Evolutionary conservation across 2,329 filamentous ascomycete species (phyloP).

Genomic region (Scedosporium dehoogii): DNA sequence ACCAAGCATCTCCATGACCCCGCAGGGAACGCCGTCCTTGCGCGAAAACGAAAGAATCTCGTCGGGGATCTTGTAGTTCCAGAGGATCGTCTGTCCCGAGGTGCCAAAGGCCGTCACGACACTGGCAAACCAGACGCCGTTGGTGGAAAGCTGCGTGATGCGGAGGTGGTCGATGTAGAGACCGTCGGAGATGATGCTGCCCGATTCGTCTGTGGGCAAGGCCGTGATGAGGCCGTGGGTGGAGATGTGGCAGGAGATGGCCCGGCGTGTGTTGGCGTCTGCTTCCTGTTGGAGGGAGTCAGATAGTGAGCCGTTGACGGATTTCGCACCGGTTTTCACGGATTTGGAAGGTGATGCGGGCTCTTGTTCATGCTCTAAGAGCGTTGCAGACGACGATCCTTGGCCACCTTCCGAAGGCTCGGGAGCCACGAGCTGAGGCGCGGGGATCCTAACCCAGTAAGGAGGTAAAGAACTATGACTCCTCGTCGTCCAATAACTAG

Average conservation of each 20-base stretch:
- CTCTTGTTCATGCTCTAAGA: conserved; percentile 5
- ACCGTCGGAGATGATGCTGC: conserved; percentile 21
- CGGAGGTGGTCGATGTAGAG: conserved; percentile 39
- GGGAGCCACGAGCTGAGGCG: conserved; percentile 13
- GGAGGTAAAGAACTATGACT: conserved; percentile 43
- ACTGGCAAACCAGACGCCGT: conserved; percentile 47
- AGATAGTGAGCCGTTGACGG: conserved; percentile 13
- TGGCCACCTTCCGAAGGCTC: conserved; percentile 2
- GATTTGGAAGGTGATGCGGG: background rate
- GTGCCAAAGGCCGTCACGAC: conserved; percentile 46
- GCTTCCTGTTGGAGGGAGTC: conserved; percentile 25
- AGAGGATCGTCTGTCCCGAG: conserved; percentile 43
- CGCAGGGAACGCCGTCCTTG: conserved; percentile 46
- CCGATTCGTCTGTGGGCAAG: conserved; percentile 24
- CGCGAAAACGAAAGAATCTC: conserved; percentile 39
- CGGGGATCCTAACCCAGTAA: conserved; percentile 46
- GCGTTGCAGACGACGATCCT: background rate
- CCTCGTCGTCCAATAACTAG: conserved; percentile 41
- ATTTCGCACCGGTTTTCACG: background rate
- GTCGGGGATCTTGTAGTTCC: conserved; percentile 50
- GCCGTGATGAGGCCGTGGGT: conserved; percentile 35
- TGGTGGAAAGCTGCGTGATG: conserved; percentile 19
- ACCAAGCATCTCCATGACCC: conserved; percentile 44
- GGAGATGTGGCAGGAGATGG: conserved; percentile 40
- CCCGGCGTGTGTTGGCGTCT: conserved; percentile 14